Evolutionary conservation across 345 rosid genomes (phyloP).

Genomic region (Diplotaxis tenuifolia): DNA sequence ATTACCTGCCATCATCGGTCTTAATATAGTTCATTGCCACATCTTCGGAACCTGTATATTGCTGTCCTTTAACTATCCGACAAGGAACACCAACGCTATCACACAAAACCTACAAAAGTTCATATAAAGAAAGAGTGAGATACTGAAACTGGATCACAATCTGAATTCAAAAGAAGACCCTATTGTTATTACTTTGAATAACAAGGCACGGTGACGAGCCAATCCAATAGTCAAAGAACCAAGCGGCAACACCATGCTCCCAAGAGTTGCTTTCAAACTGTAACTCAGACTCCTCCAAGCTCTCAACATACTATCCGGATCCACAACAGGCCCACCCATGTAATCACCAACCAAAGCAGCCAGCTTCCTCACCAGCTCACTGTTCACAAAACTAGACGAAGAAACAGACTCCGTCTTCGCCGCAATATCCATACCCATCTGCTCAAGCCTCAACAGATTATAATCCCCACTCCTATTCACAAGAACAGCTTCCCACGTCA

Average conservation of each 20-base stretch:
- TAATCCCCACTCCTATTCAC: conserved; percentile 79
- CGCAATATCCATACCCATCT: conserved; percentile 61
- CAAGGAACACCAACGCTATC: conserved; percentile 82
- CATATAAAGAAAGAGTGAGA: not conserved
- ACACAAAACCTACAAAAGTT: conserved; percentile 66
- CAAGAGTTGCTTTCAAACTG: conserved; percentile 77
- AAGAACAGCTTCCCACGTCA: conserved; percentile 84
- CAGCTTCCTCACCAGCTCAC: conserved; percentile 59
- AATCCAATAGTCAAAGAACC: conserved; percentile 88
- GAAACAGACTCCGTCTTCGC: conserved; percentile 53
- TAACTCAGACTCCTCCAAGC: conserved; percentile 73
- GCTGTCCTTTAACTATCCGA: conserved; percentile 87
- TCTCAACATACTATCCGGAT: conserved; percentile 67
- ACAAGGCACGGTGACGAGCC: conserved; percentile 94
- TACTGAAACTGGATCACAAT: not conserved
- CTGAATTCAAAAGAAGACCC: not conserved
- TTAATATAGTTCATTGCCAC: conserved; percentile 90
- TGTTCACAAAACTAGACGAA: conserved; percentile 31
- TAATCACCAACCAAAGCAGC: conserved; percentile 74
- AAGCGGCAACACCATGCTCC: conserved; percentile 92
- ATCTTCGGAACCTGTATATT: conserved; percentile 83
- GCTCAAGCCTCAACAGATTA: conserved; percentile 72
- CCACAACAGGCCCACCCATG: conserved; percentile 91
- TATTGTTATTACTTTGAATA: conserved; percentile 69
- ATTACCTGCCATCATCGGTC: conserved; percentile 88